Conservation (phyloP, 2,329 filamentous ascomycete species). For the Metarhizium humberi region DNA sequence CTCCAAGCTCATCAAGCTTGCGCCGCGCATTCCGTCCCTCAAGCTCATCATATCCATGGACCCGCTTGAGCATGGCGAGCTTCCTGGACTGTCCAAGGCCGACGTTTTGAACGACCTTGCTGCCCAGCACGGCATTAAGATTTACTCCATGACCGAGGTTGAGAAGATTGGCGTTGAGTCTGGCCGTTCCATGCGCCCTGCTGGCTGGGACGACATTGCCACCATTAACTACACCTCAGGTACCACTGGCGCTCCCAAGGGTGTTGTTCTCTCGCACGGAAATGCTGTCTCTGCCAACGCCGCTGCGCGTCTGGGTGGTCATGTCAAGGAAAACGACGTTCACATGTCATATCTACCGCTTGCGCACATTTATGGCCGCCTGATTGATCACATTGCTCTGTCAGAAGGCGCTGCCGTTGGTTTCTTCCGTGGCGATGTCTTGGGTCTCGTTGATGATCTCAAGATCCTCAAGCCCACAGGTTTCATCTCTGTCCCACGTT, state of each 20-base stretch:
- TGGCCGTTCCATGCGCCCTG: conserved; percentile 61
- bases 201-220: conserved; percentile 64
- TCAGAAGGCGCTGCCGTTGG: conserved; percentile 68
- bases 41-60: conserved; percentile 88
- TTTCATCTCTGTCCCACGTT: conserved; percentile 81
- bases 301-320: conserved; percentile 45
- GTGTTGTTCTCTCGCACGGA: conserved; percentile 72
- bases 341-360: conserved; percentile 83
- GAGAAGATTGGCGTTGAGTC: conserved; percentile 69
- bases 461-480: conserved; percentile 75
- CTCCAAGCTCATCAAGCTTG: conserved; percentile 69
- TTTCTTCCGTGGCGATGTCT: conserved; percentile 88
- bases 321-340: conserved; percentile 45
- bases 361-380: conserved; percentile 86
- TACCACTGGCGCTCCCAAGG: conserved; percentile 75
- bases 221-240: conserved; percentile 91
- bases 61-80: conserved; percentile 70
- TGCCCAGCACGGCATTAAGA: conserved; percentile 60
- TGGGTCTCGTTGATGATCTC: conserved; percentile 81
- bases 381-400: conserved; percentile 69
- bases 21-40: conserved; percentile 64
- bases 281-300: conserved; percentile 69
- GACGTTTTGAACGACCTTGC: conserved; percentile 70
- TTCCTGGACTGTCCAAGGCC: conserved; percentile 66
- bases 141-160: conserved; percentile 72